Conservation (phyloP, 257 asterid species). For the Anisodus tanguticus region DNA sequence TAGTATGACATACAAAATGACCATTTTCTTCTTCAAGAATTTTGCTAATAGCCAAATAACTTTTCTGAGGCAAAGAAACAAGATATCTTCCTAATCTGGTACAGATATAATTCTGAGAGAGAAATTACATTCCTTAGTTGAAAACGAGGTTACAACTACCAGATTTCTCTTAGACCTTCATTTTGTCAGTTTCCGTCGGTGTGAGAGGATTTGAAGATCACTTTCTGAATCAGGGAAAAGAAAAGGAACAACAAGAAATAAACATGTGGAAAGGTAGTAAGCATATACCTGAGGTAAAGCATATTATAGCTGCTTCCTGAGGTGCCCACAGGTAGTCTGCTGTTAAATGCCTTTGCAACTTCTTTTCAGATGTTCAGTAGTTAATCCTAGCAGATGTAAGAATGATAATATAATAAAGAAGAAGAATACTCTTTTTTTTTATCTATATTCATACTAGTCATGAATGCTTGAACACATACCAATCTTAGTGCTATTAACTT, state of each 20-base stretch:
- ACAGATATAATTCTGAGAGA: background rate
- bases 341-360: slow-evolving; percentile 31
- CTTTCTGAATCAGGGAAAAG: slow-evolving; percentile 14
- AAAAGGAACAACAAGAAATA: background rate
- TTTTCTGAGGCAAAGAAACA: slow-evolving; percentile 3
- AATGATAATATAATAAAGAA: background rate
- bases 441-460: background rate
- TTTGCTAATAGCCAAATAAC: background rate
- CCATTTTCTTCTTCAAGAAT: background rate
- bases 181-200: background rate
- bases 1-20: slow-evolving; percentile 11
- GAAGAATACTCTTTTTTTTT: background rate
- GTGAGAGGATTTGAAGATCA: background rate
- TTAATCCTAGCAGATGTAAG: slow-evolving; percentile 47
- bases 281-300: slow-evolving; percentile 74
- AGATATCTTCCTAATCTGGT: background rate
- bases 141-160: background rate
- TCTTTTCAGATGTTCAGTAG: slow-evolving; percentile 52
- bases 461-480: slow-evolving; percentile 39
- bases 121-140: background rate
- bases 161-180: background rate
- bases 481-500: slow-evolving; percentile 32
- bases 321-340: slow-evolving; percentile 75
- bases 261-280: background rate
- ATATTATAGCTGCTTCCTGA: slow-evolving; percentile 66